Percentiles rank a stretch among this genome's conserved stretches.
These are phyloP conservation scores for Nannochloropsis salina DNA, from an alignment of 108 stramenopile genomes.

Conservation along the genomic window DNA sequence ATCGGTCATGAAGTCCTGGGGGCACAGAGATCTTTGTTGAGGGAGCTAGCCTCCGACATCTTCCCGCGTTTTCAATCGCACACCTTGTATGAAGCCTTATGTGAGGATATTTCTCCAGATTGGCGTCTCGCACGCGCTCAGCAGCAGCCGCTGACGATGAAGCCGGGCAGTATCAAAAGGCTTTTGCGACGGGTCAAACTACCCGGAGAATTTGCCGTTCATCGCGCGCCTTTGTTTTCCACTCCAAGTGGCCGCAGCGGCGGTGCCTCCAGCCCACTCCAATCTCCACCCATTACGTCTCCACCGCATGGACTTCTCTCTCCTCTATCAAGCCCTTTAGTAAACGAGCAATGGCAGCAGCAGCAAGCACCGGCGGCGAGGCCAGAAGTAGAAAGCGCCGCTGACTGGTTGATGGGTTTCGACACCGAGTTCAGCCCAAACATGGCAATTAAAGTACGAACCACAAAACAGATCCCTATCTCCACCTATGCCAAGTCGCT, in stretches of 20 bases:
- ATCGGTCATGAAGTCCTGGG: slow-evolving; percentile 1
- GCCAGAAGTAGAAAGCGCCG: not conserved
- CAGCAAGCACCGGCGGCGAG: not conserved
- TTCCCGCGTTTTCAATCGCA: not conserved
- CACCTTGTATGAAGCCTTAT: not conserved
- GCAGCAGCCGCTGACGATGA: not conserved
- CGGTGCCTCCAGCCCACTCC: no score
- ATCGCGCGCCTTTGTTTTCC: not conserved
- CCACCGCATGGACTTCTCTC: not conserved
- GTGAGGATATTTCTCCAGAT: not conserved
- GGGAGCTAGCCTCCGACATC: not conserved
- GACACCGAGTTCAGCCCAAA: not conserved
- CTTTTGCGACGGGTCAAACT: slow-evolving; percentile 10
- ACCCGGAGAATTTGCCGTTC: not conserved
- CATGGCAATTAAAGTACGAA: slow-evolving; percentile 8
- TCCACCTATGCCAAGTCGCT: slow-evolving; percentile 19
- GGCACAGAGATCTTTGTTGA: not conserved
- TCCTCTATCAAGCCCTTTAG: not conserved
- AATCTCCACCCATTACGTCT: not conserved
- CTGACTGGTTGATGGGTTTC: slow-evolving; percentile 2
- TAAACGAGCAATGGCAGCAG: not conserved
- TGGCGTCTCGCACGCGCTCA: not conserved
- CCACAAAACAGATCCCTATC: not conserved
- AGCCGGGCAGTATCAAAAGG: not conserved
- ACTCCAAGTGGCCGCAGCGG: no score